Evolutionary conservation across 2,329 filamentous ascomycete genomes (phyloP).

Genomic region (Aureobasidium melanogenum): DNA sequence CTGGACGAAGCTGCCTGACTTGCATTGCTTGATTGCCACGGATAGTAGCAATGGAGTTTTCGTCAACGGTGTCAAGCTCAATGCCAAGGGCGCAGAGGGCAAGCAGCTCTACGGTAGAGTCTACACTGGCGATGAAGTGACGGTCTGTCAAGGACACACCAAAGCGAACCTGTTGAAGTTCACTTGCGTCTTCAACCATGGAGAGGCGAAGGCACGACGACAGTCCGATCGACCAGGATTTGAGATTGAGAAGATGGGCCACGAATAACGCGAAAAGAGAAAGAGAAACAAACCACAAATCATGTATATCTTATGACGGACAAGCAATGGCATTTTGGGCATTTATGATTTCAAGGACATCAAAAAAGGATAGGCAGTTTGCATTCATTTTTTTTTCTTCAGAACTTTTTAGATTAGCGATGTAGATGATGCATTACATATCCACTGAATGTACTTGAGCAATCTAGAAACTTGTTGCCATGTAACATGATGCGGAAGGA

Average conservation of each 20-base stretch:
- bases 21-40: slow-evolving; percentile 67
- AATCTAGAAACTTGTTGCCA: not conserved
- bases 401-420: not conserved
- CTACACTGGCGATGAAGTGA: slow-evolving; percentile 67
- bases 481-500: not conserved
- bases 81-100: slow-evolving; percentile 43
- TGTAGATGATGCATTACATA: not conserved
- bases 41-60: slow-evolving; percentile 67
- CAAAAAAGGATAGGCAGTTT: not conserved
- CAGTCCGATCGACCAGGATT: not conserved
- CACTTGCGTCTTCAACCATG: slow-evolving; percentile 34
- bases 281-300: not conserved
- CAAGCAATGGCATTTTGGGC: not conserved
- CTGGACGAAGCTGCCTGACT: slow-evolving; percentile 43
- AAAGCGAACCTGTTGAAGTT: slow-evolving; percentile 28
- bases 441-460: not conserved
- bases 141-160: slow-evolving; percentile 51
- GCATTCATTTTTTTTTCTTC: not conserved
- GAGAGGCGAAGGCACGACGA: slow-evolving; percentile 23
- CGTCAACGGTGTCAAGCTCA: slow-evolving; percentile 64
- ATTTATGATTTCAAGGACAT: not conserved
- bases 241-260: slow-evolving; percentile 3
- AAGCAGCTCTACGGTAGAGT: slow-evolving; percentile 55
- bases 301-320: not conserved
- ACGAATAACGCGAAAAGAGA: not conserved